phyloP scores from a whole-genome alignment of 192 early-diverging fungal genomes.

The Pecoramyces ruminantium region DNA sequence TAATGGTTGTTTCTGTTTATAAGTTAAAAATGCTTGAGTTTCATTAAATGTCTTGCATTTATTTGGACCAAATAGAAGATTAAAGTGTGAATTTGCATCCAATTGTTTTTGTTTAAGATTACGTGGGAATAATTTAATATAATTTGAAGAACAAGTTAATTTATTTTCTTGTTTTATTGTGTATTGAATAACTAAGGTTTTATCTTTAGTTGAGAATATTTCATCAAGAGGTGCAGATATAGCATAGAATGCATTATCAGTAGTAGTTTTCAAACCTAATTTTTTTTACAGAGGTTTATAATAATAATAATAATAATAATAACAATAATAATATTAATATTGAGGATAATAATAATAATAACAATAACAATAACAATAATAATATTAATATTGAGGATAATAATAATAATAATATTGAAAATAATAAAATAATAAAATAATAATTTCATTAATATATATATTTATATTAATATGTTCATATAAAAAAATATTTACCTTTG shows the following conservation, averaged over 20 bases:
- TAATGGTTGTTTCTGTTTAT: constrained; percentile 24
- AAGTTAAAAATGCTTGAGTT: constrained; percentile 20
- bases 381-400: too few relatives aligned
- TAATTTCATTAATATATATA: too few relatives aligned
- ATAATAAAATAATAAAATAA: too few relatives aligned
- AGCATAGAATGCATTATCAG: constrained; percentile 76
- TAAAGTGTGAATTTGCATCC: constrained; percentile 50
- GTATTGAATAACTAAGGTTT: constrained; percentile 73
- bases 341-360: too few relatives aligned
- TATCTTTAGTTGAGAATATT: constrained; percentile 64
- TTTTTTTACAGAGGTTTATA: too few relatives aligned
- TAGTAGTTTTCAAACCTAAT: constrained; percentile 44
- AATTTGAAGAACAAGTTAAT: constrained; percentile 71
- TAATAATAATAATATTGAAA: too few relatives aligned
- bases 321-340: too few relatives aligned
- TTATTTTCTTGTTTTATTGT: constrained; percentile 76
- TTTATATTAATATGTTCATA: too few relatives aligned
- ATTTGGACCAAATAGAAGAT: constrained; percentile 29
- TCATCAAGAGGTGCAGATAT: constrained; percentile 55
- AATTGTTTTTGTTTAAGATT: constrained; percentile 57
- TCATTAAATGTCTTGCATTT: constrained; percentile 22
- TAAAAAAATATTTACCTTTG: too few relatives aligned
- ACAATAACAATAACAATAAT: too few relatives aligned
- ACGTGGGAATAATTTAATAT: constrained; percentile 71
- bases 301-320: too few relatives aligned